Evolutionary conservation across 495 filamentous ascomycete species (phyloP), one percentile per base, ranked within the genome.

Genomic region (Hamigera avellanea): DNA sequence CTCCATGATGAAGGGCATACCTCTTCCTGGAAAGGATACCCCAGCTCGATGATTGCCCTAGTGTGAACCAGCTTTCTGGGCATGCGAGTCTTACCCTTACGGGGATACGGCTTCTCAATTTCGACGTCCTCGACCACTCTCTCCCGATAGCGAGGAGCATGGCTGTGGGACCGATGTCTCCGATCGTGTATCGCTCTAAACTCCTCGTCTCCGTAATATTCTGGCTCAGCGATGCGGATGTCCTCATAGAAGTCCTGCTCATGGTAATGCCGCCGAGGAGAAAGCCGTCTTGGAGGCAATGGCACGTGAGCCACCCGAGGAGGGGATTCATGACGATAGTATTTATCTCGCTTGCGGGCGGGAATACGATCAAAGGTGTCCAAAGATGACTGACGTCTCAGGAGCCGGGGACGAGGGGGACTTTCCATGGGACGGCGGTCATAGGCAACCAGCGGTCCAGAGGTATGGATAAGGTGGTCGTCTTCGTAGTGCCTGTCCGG

Each of bases 21-120:
- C 64, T 93, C 86, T 66, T 91, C 83, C 32, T 82, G 69, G 50
- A 76, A 93, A 1, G 86, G 84, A 63, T 93, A 93, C 8, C 84
- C 82, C 16, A 88, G 62, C 32, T 91, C 82, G 41, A 86, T 75
- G 35, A 95, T 71, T 10, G 84, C 87, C 44, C 74, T 65, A 53
- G 79, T 75, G 48, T 80, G 78, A 26, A 87, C 80, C 38, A 93
- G 67, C 27, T 78, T 71, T 26, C 71, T 70, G 0, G 87, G 87
- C 57, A 95, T 83, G 36, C 80, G 70, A 8, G 87, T 94, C 68
- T 86, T 91, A 41, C 87, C 87, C 51, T 80, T 83, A 56, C 86
- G 85, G 13, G 81, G 83, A 43, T 81, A 79, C 28, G 69, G 64
- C 37, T 64, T 65, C 40, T 68, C 65, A 32, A 44, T 30, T 33